Evolutionary conservation across 2,329 filamentous ascomycete species (phyloP).

Genomic region (Fusarium sp.): DNA sequence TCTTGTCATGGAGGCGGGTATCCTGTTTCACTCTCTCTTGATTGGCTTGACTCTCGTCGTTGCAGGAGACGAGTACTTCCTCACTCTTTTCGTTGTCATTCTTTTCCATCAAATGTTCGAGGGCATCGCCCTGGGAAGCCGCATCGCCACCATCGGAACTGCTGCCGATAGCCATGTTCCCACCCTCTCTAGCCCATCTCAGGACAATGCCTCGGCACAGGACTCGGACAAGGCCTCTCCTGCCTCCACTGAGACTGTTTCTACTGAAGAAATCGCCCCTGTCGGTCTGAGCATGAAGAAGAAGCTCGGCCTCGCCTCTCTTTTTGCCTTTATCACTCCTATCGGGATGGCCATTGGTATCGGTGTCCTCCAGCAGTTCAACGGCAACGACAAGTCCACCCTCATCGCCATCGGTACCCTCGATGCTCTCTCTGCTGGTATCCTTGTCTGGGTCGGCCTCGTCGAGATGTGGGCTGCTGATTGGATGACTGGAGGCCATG

Average conservation of each 20-base stretch:
- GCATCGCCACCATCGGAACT: constrained; percentile 68
- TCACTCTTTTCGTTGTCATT: constrained; percentile 71
- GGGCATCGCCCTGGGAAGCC: constrained; percentile 75
- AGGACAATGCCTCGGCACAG: constrained; percentile 23
- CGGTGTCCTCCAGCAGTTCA: constrained; percentile 74
- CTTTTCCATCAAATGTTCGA: constrained; percentile 84
- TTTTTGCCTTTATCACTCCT: constrained; percentile 77
- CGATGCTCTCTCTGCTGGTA: constrained; percentile 77
- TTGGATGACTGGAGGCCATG: constrained; percentile 66
- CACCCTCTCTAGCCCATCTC: constrained; percentile 35
- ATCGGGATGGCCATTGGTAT: constrained; percentile 84
- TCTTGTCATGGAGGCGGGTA: constrained; percentile 75
- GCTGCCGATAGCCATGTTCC: constrained; percentile 27
- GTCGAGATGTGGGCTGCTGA: constrained; percentile 83
- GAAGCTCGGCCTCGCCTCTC: constrained; percentile 68
- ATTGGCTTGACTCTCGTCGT: constrained; percentile 72
- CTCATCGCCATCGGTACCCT: constrained; percentile 77
- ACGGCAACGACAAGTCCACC: constrained; percentile 75
- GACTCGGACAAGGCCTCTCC: constrained; percentile 44
- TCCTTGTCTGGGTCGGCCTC: constrained; percentile 80
- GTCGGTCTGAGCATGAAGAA: constrained; percentile 51
- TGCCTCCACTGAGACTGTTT: constrained; percentile 35
- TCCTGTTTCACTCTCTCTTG: constrained; percentile 77
- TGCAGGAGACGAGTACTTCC: constrained; percentile 63
- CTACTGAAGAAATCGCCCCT: constrained; percentile 22